These are phyloP conservation scores for Macaranga tanarius DNA, from an alignment of 441 rosid genomes.

Conservation along the genomic window DNA sequence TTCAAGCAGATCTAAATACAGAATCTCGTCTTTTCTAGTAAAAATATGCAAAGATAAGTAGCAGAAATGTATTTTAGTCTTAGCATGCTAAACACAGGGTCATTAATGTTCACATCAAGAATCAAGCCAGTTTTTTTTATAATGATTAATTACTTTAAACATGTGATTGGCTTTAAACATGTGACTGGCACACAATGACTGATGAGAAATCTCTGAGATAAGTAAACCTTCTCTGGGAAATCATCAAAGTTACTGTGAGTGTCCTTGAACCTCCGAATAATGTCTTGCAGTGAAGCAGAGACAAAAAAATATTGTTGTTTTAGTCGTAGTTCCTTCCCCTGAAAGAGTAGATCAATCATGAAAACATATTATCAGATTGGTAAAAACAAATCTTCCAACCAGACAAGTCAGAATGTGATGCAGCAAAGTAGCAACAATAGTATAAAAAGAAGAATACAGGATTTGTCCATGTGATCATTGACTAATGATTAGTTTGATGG, in stretches of 20 bases:
- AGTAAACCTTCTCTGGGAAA: constrained; percentile 48
- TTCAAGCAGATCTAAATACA: not conserved
- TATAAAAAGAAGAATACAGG: too few species aligned
- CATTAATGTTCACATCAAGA: not conserved
- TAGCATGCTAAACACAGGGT: not conserved
- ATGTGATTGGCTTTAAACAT: not conserved
- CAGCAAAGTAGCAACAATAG: too few species aligned
- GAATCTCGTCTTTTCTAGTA: not conserved
- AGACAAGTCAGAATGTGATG: too few species aligned
- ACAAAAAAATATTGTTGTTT: constrained; percentile 59
- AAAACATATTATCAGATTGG: not conserved
- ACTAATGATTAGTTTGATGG: too few species aligned
- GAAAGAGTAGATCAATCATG: constrained; percentile 26
- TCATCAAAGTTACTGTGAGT: constrained; percentile 43
- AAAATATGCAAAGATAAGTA: not conserved
- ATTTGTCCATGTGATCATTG: too few species aligned
- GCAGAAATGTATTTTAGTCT: not conserved
- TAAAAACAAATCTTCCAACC: not conserved
- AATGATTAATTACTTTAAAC: not conserved
- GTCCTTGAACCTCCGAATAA: constrained; percentile 55
- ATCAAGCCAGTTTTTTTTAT: not conserved
- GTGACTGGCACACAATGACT: not conserved
- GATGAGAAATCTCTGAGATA: not conserved
- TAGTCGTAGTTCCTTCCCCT: constrained; percentile 59
- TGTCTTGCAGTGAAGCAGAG: constrained; percentile 58